Evolutionary conservation across 2,329 filamentous ascomycete species (phyloP).

Genomic region (Aureobasidium sp.): DNA sequence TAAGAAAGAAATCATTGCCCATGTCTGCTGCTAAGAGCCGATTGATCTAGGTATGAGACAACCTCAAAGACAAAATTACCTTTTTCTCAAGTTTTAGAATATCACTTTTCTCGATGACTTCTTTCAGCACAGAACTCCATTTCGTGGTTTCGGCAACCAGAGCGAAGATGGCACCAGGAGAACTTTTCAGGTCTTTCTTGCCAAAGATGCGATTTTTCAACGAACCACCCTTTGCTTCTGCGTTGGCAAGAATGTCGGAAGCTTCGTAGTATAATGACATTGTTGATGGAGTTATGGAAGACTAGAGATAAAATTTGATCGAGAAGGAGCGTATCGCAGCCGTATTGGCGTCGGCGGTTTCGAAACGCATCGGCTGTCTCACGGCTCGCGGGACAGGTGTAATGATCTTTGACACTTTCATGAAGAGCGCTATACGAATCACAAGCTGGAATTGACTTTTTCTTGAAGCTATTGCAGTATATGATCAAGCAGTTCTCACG

Average conservation of each 20-base stretch:
- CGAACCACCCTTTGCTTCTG: slow-evolving; percentile 65
- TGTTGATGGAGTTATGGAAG: not conserved
- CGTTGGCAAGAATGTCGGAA: slow-evolving; percentile 61
- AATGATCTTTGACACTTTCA: not conserved
- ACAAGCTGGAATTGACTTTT: not conserved
- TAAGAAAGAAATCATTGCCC: not conserved
- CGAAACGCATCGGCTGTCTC: not conserved
- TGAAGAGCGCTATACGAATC: not conserved
- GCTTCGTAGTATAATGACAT: slow-evolving; percentile 98
- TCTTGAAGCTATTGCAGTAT: not conserved
- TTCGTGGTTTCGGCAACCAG: slow-evolving; percentile 80
- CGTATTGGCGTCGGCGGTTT: slow-evolving; percentile 5
- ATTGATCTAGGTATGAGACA: not conserved
- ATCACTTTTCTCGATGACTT: slow-evolving; percentile 77
- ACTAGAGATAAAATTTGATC: not conserved
- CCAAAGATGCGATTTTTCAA: slow-evolving; percentile 79
- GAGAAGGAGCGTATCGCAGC: not conserved
- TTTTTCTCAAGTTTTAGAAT: slow-evolving; percentile 76
- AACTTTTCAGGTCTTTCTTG: slow-evolving; percentile 66
- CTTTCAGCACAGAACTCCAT: slow-evolving; percentile 80
- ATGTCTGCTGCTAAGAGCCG: not conserved
- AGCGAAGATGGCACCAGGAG: slow-evolving; percentile 77
- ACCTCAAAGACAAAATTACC: slow-evolving; percentile 41
- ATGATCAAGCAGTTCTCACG: not conserved
- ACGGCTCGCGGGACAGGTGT: not conserved